These are phyloP conservation scores for Dipteronia sinensis DNA, from an alignment of 345 rosid genomes.

Conservation along the genomic window DNA sequence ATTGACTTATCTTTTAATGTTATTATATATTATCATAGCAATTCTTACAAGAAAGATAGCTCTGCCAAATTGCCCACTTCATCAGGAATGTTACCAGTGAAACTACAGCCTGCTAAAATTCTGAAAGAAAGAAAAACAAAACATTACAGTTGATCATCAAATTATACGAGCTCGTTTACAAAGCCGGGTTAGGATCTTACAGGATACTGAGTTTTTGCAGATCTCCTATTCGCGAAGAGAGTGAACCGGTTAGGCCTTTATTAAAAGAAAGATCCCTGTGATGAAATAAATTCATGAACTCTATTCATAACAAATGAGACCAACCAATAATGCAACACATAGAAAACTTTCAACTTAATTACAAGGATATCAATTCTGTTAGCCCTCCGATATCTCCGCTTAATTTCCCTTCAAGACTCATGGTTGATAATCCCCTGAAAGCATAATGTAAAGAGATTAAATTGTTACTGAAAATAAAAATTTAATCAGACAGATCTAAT, in stretches of 20 bases:
- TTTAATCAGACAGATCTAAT: no score
- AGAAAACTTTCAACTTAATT: slow-evolving; percentile 47
- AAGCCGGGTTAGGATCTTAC: slow-evolving; percentile 42
- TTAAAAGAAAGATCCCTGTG: slow-evolving; percentile 89
- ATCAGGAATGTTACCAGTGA: slow-evolving; percentile 77
- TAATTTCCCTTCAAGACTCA: slow-evolving; percentile 79
- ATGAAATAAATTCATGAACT: slow-evolving; percentile 14
- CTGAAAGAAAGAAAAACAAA: slow-evolving; percentile 40
- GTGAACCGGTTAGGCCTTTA: slow-evolving; percentile 67
- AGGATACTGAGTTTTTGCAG: slow-evolving; percentile 73
- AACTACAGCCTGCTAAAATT: slow-evolving; percentile 86
- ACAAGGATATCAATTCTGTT: slow-evolving; percentile 83
- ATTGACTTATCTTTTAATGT: no score
- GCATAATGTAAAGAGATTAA: neutral
- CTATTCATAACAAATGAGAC: neutral
- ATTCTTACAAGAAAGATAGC: slow-evolving; percentile 84
- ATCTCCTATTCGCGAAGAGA: slow-evolving; percentile 77
- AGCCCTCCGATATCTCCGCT: slow-evolving; percentile 93
- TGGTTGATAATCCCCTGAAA: slow-evolving; percentile 78
- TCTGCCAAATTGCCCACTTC: slow-evolving; percentile 80
- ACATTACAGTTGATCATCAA: neutral
- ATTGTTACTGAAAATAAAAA: neutral
- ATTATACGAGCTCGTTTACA: neutral
- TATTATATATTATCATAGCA: neutral
- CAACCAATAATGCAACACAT: no score